Evolutionary conservation across 495 filamentous ascomycete genomes (phyloP).

Genomic region (Penicillium cosmopolitanum): DNA sequence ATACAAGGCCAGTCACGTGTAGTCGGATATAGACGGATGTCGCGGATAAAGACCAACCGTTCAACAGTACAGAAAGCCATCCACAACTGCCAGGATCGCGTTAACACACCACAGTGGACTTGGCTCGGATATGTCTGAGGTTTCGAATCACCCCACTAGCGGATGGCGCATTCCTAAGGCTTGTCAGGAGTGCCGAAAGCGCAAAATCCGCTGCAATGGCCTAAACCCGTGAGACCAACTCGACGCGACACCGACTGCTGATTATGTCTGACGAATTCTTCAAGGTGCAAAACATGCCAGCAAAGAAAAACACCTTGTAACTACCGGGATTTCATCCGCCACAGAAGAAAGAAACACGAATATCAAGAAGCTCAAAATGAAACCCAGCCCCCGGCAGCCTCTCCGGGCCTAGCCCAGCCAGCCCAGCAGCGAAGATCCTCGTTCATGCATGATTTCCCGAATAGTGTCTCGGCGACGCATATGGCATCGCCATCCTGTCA

Average conservation of each 20-base stretch:
- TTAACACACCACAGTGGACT: neutral
- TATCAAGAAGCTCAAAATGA: constrained; percentile 13
- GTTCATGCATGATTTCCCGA: constrained; percentile 37
- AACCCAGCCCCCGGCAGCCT: constrained; percentile 12
- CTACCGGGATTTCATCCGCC: constrained; percentile 46
- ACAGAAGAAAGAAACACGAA: constrained; percentile 43
- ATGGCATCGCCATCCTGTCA: constrained; percentile 49
- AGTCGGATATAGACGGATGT: constrained; percentile 28
- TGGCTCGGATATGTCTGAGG: constrained; percentile 34
- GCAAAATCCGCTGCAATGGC: constrained; percentile 51
- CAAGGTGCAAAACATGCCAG: constrained; percentile 45
- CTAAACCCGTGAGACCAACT: constrained; percentile 33
- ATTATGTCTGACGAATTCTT: neutral
- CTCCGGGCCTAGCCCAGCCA: constrained; percentile 23
- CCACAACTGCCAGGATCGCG: neutral
- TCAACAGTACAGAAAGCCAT: constrained; percentile 12
- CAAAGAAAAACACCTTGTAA: constrained; percentile 39
- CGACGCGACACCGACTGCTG: neutral
- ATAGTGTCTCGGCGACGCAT: constrained; percentile 49
- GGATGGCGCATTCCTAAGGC: constrained; percentile 48
- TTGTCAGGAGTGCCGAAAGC: constrained; percentile 47
- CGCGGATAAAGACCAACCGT: constrained; percentile 15
- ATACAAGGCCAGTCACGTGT: constrained; percentile 16
- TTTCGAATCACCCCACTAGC: constrained; percentile 20
- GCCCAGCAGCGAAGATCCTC: constrained; percentile 25